Base-by-base conservation (phyloP, 495 filamentous ascomycete genomes). In the Aspergillus campestris region DNA sequence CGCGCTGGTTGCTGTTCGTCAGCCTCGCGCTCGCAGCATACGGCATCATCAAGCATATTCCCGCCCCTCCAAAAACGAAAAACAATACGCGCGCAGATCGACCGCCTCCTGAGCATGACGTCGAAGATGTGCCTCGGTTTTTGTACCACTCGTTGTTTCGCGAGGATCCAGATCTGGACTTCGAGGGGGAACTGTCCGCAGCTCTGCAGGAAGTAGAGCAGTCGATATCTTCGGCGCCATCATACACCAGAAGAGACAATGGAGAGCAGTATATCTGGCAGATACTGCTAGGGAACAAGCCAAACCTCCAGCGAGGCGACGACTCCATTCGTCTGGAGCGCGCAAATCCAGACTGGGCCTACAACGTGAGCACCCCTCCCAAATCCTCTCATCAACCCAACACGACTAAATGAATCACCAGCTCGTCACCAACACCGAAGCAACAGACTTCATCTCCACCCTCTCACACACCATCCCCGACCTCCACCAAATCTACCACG, bases 81-180 rank as follows among this genome's bases (percentile, higher is more conserved):
- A 24, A 24, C 18, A 24, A 24, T 24, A 24, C 18, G 18, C 18
- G 18, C 18, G 18, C 18, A 24, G 18, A 24, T 24, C 18, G 18
- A 24, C 18, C 18, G 18, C 18, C 18, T 24, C 18, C 18, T 1
- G 18, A 24, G 18, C 18, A 24, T 24, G 18, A 43, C 14, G 34
- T 40, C 13, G 53, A 60, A 3, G 45, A 56, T 15, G 41, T 40
- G 14, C 62, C 64, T 0, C 56, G 47, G 10, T 68, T 57, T 33
- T 53, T 68, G 1, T 55, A 64, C 30, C 54, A 40, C 11, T 69
- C 67, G 12, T 10, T 44, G 2, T 69, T 61, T 38, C 63, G 67
- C n/a, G 38, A 44, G 2, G 28, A 59, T 27, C 61, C 61, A 0
- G 60, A 68, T 44, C 6, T 45, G 6, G 48, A 53, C 2, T 67